phyloP scores from a whole-genome alignment of 225 moss, liverwort and hornwort species.

The Pseudoscleropodium purum region DNA sequence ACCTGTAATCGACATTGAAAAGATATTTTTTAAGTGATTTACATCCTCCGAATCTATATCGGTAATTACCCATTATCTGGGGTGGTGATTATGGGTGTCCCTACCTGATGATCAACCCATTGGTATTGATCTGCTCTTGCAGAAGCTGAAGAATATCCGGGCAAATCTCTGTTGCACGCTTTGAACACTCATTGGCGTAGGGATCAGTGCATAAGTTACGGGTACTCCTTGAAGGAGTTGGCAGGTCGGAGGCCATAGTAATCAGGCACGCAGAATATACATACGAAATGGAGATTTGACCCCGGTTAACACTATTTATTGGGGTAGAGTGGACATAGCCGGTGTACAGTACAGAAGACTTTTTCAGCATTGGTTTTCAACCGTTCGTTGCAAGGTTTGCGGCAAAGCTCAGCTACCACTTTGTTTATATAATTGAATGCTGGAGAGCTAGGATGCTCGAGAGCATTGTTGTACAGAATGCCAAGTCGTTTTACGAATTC shows the following conservation, averaged over 20 bases:
- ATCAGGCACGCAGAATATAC: not conserved
- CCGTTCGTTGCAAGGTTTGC: not conserved
- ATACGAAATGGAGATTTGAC: not conserved
- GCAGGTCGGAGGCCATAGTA: not conserved
- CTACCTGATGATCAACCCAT: not conserved
- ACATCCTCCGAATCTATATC: not conserved
- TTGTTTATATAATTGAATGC: not conserved
- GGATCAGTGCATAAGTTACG: not conserved
- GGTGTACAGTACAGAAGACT: not conserved
- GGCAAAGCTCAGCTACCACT: not conserved
- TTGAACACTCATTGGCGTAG: not conserved
- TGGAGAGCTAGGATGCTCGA: not conserved
- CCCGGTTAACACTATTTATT: not conserved
- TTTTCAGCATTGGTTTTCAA: not conserved
- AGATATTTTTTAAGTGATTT: not conserved
- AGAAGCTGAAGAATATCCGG: not conserved
- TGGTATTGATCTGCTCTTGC: not conserved
- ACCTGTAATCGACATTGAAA: too few relatives aligned
- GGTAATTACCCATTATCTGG: not conserved
- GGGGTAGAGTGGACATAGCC: not conserved
- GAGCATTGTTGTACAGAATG: not conserved
- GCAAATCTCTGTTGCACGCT: not conserved
- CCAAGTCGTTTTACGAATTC: not conserved
- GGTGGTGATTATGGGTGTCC: not conserved
- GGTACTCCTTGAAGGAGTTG: not conserved